Conservation (phyloP, 2,329 filamentous ascomycete species). For the Zymoseptoria tritici region DNA sequence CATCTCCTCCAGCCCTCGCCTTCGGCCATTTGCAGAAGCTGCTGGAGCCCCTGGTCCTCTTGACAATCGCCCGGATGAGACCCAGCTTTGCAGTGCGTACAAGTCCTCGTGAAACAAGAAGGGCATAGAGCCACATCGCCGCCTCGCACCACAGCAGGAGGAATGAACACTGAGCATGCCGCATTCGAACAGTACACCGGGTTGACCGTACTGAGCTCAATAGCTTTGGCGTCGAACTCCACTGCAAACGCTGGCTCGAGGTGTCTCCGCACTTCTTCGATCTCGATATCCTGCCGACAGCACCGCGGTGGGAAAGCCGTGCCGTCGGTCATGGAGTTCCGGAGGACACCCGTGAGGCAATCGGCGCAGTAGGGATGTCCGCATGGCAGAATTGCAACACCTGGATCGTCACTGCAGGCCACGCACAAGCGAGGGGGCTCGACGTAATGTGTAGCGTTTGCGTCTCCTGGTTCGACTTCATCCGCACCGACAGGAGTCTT, state of each 20-base stretch:
- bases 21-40: background rate
- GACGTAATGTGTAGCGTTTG: background rate
- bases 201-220: background rate
- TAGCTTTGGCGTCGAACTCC: background rate
- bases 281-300: background rate
- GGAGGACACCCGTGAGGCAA: background rate
- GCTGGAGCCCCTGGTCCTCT: background rate
- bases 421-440: background rate
- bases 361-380: background rate
- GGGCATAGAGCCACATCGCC: background rate
- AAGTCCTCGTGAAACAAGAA: background rate
- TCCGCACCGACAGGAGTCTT: background rate
- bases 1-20: background rate
- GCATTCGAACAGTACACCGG: background rate
- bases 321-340: background rate
- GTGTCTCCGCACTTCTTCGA: background rate
- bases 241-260: background rate
- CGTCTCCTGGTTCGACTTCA: background rate
- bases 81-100: background rate
- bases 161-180: background rate
- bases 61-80: background rate
- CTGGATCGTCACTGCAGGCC: background rate
- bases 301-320: background rate
- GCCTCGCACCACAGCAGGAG: background rate
- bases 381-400: background rate